Base-by-base conservation (phyloP, 768 basidiomycete species). In the Gymnopilus dilepis region DNA sequence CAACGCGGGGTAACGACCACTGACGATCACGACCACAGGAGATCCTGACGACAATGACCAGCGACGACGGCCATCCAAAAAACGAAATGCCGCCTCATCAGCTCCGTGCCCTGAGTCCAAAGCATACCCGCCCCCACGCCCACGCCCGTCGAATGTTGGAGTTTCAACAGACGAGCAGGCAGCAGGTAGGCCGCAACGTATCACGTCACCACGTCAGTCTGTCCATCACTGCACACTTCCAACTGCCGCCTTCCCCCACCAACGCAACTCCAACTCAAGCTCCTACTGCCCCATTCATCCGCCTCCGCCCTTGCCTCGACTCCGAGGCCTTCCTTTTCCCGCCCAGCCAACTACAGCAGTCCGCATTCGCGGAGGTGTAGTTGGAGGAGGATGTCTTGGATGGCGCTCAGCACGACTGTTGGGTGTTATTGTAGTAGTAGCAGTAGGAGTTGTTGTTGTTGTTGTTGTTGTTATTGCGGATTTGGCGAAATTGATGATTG, bases 301-400 rank as follows among this genome's bases (percentile, higher is more conserved):
- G 8, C 15, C 34, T 37, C 15, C 34, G 9, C 6, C 33, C 33
- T 34, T 34, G 6, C 33, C 33, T 12, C 33, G 33, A n/a, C n/a
- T n/a, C 33, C 34, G 11, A 2, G 34, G 11, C 8, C 34, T 15
- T 37, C 34, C 34, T 37, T n/a, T n/a, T n/a, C n/a, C 34, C 11
- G 34, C 34, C 2, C 34, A 3, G 45, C 2, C 9, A 28, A 31
- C 34, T 78, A 92, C 74, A 95, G 81, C 65, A 94, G 82, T 58
- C 93, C 92, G 67, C 92, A 94, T 73, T 95, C 93, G 62, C 92
- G 86, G 62, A 94, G 78, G 72, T 95, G 92, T 34, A 93, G 81
- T 69, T 94, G 93, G 55, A 95, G 81, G 34, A 95, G 85, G 68
- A 94, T 94, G 68, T 94, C 93, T 73, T 94, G 93, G 66, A 94